Base-by-base conservation (phyloP, 768 basidiomycete genomes). In the Hemileccinum impolitum region DNA sequence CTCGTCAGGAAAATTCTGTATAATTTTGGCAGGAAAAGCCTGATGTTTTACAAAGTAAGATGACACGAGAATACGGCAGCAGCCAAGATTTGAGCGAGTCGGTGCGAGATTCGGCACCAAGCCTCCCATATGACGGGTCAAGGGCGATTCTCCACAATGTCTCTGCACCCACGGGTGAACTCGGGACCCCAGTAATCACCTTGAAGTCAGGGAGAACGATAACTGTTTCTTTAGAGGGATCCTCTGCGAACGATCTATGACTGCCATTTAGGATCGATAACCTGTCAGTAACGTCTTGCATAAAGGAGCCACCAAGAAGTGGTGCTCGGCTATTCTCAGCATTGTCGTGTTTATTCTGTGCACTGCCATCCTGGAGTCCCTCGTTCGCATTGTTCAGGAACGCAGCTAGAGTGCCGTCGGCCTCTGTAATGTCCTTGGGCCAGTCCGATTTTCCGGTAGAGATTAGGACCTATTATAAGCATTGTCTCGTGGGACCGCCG, bases 191-290 rank as follows among this genome's bases (percentile, higher is more conserved):
- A 2, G 81, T 76, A 25, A 94, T 78, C 39, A 93, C 75, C 56
- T 84, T 92, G 73, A 85, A 98, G 68, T 99, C 95, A 6, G 95
- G 95, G 58, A 99, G 82, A 2, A 97, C 79, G 37, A 99, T 75
- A 15, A 94, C 88, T 0, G 88, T 87, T 56, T 94, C 86, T 44
- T 75, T 72, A 42, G 79, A 73, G 31, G 76, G 64, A 45, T 83
- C 77, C n/a, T 80, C 83, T 6, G 65, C 62, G 43, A 92, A 69
- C 7, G 87, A 82, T 48, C 74, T 74, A 59, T 92, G 87, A 60
- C 87, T 93, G 21, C 90, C 91, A 59, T 95, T 95, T 39, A 93
- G 74, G 31, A 95, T 80, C 3, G 87, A 81, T 38, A 90, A 73
- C 36, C 74, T 74, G 12, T 67, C 74, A 18, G 80, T 73, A 51